Evolutionary conservation across 1,284 basidiomycete genomes (phyloP).

Genomic region (Vanrija humicola): DNA sequence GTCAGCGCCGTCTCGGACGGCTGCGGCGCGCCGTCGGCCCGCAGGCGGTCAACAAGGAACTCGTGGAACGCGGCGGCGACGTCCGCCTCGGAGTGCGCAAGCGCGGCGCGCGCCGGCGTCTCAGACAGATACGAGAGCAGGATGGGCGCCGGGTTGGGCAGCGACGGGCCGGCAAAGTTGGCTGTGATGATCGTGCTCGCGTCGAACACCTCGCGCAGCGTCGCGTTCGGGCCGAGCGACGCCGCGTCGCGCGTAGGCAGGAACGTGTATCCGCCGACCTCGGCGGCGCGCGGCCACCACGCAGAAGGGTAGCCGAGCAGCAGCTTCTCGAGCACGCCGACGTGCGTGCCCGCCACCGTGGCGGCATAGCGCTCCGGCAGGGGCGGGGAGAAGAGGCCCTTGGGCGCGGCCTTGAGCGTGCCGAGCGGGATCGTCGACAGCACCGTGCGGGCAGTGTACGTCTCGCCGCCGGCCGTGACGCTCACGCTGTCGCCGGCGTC

Average conservation of each 20-base stretch:
- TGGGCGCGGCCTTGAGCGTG: slow-evolving; percentile 42
- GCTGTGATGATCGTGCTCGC: slow-evolving; percentile 47
- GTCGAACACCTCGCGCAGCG: slow-evolving; percentile 32
- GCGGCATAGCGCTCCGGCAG: slow-evolving; percentile 33
- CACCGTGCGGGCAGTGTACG: slow-evolving; percentile 39
- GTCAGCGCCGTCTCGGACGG: slow-evolving; percentile 39
- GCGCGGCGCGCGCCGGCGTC: slow-evolving; percentile 36
- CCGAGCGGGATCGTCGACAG: slow-evolving; percentile 51
- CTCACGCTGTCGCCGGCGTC: slow-evolving; percentile 18
- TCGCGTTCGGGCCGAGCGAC: slow-evolving; percentile 13
- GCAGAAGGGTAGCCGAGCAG: slow-evolving; percentile 49
- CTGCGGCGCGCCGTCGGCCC: background rate
- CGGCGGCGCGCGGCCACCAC: slow-evolving; percentile 51
- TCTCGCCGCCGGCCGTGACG: slow-evolving; percentile 33
- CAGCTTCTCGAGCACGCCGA: slow-evolving; percentile 53
- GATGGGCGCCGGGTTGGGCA: slow-evolving; percentile 40
- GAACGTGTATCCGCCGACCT: slow-evolving; percentile 48
- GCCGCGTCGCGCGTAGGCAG: slow-evolving; percentile 31
- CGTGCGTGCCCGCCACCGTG: slow-evolving; percentile 42
- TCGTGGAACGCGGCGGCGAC: slow-evolving; percentile 44
- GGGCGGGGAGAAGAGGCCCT: slow-evolving; percentile 39
- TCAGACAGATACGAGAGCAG: slow-evolving; percentile 51
- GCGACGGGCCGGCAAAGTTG: slow-evolving; percentile 37
- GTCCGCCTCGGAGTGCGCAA: slow-evolving; percentile 25
- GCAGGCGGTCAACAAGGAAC: slow-evolving; percentile 43